Evolutionary conservation across 139 green algal genomes (phyloP).

Genomic region (Chlamydomonas incerta): DNA sequence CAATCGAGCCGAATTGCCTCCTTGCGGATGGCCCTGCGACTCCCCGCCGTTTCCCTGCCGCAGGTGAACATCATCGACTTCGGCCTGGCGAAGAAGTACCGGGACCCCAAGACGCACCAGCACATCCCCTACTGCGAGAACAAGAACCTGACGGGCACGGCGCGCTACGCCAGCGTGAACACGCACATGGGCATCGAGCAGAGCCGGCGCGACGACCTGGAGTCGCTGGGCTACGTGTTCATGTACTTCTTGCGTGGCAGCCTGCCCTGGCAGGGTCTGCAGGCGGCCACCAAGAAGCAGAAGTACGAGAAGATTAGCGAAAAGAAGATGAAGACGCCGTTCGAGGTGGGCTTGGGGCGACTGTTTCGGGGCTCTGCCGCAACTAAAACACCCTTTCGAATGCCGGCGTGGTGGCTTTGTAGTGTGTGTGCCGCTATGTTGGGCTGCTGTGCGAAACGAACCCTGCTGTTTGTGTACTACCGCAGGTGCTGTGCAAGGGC

Average conservation of each 20-base stretch:
- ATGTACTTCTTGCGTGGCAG: conserved; percentile 98
- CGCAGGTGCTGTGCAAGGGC: conserved; percentile 87
- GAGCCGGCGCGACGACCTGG: conserved; percentile 76
- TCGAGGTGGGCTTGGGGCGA: conserved; percentile 73
- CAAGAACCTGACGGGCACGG: conserved; percentile 97
- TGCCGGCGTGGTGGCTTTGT: no score
- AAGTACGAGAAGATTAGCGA: conserved; percentile 99
- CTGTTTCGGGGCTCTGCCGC: no score
- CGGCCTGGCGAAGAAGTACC: conserved; percentile 97
- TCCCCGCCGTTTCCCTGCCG: no score
- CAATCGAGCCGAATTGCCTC: no score
- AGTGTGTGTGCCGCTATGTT: no score
- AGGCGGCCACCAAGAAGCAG: conserved; percentile 98
- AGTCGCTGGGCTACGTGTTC: conserved; percentile 93
- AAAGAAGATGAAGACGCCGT: conserved; percentile 98
- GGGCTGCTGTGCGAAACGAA: no score
- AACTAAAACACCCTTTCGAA: no score
- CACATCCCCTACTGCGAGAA: conserved; percentile 99
- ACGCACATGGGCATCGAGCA: conserved; percentile 99
- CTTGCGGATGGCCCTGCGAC: no score
- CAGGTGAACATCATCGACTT: conserved; percentile 99
- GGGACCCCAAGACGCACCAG: conserved; percentile 97
- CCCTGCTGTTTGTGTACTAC: no score
- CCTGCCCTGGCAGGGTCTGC: conserved; percentile 92
- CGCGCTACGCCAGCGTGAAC: conserved; percentile 98